A percentile compares a stretch with the other conserved stretches of the same genome.
phyloP scores from a whole-genome alignment of 345 rosid genomes.

The Passiflora organensis region DNA sequence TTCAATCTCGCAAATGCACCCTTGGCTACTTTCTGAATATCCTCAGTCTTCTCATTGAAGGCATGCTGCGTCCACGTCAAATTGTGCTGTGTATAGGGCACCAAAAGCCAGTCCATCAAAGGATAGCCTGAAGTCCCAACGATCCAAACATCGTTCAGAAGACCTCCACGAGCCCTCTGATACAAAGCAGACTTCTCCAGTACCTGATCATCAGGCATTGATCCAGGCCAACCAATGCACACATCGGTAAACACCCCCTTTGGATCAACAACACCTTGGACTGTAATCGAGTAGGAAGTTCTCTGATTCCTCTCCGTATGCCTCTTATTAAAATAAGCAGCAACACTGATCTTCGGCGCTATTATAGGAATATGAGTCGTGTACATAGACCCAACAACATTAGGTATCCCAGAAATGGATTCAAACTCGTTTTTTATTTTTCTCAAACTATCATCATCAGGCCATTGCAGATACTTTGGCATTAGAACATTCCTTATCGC shows the following conservation, averaged over 20 bases:
- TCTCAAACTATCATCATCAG: conserved; percentile 50
- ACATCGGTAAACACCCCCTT: conserved; percentile 73
- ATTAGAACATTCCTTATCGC: conserved; percentile 67
- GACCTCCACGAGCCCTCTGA: conserved; percentile 67
- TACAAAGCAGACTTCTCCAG: conserved; percentile 65
- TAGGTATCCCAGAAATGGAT: conserved; percentile 55
- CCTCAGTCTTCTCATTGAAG: conserved; percentile 69
- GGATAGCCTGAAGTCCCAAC: conserved; percentile 68
- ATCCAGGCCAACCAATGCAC: conserved; percentile 90
- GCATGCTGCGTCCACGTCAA: conserved; percentile 86
- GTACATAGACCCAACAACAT: conserved; percentile 68
- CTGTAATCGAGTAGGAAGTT: conserved; percentile 64
- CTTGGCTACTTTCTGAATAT: conserved; percentile 49
- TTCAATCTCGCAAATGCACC: conserved; percentile 66
- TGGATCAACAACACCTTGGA: conserved; percentile 67
- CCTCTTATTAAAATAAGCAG: conserved; percentile 69
- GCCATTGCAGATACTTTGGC: conserved; percentile 79
- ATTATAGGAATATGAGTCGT: conserved; percentile 80
- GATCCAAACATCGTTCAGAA: conserved; percentile 58
- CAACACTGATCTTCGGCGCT: conserved; percentile 71
- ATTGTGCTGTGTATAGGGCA: conserved; percentile 66
- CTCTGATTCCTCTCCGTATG: conserved; percentile 80
- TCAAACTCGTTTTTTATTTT: conserved; percentile 42
- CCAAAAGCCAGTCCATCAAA: conserved; percentile 71
- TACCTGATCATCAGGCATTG: conserved; percentile 76